A percentile compares a stretch with the other conserved stretches of the same genome.
These are phyloP conservation scores for Ophiostoma perfectum DNA, from an alignment of 2,329 filamentous ascomycete species.

Conservation along the genomic window DNA sequence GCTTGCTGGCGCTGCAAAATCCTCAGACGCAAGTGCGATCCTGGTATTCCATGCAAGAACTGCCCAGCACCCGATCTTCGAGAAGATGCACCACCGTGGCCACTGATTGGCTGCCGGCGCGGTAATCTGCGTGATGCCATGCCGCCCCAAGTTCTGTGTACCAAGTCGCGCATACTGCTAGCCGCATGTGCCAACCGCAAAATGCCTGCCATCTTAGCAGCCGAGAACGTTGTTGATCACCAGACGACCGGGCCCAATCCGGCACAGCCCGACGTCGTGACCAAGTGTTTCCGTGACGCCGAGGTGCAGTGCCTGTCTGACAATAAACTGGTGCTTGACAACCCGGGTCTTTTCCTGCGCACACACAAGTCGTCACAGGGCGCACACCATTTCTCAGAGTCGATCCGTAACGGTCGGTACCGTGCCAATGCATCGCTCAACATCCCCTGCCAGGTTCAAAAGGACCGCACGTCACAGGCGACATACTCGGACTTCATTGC, in stretches of 20 bases:
- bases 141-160: slow-evolving; percentile 29
- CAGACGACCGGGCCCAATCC: slow-evolving; percentile 11
- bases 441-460: slow-evolving; percentile 20
- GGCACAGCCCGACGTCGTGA: slow-evolving; percentile 25
- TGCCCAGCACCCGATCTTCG: slow-evolving; percentile 32
- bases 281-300: slow-evolving; percentile 29
- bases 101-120: slow-evolving; percentile 32
- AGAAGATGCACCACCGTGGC: slow-evolving; percentile 33
- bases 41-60: slow-evolving; percentile 30
- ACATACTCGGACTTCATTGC: slow-evolving; percentile 33
- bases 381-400: slow-evolving; percentile 26
- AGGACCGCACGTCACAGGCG: slow-evolving; percentile 22
- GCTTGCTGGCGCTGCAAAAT: slow-evolving; percentile 34
- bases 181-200: slow-evolving; percentile 19
- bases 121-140: slow-evolving; percentile 31
- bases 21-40: slow-evolving; percentile 31
- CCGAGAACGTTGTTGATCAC: slow-evolving; percentile 21
- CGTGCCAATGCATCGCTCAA: slow-evolving; percentile 29
- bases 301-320: slow-evolving; percentile 31
- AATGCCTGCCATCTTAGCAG: slow-evolving; percentile 20
- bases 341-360: slow-evolving; percentile 27
- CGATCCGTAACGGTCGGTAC: slow-evolving; percentile 31
- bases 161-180: slow-evolving; percentile 25
- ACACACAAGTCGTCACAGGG: slow-evolving; percentile 27
- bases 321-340: slow-evolving; percentile 32